Conservation (phyloP, 2,329 filamentous ascomycete species). For the Monosporascus sp. region DNA sequence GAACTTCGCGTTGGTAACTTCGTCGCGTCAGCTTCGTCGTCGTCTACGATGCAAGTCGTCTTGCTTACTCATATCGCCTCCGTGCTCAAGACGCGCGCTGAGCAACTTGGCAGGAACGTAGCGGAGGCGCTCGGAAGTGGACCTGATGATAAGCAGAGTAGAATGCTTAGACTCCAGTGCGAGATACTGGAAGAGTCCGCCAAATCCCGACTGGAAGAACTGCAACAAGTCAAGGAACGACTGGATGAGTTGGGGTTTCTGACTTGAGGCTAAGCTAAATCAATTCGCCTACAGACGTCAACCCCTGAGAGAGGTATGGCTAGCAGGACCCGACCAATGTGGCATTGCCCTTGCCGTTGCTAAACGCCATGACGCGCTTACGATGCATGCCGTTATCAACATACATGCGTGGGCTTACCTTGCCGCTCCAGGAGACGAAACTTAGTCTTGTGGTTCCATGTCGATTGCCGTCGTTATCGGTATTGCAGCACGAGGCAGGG, state of each 20-base stretch:
- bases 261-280: slow-evolving; percentile 1
- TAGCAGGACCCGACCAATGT: too few relatives aligned
- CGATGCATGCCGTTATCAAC: too few relatives aligned
- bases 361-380: too few relatives aligned
- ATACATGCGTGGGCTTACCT: too few relatives aligned
- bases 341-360: too few relatives aligned
- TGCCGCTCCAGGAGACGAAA: too few relatives aligned
- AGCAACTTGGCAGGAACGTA: slow-evolving; percentile 9
- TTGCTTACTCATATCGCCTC: slow-evolving; percentile 18
- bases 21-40: slow-evolving; percentile 16
- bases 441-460: too few relatives aligned
- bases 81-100: slow-evolving; percentile 12
- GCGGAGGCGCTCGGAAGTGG: background rate
- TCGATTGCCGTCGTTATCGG: too few relatives aligned
- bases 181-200: slow-evolving; percentile 18
- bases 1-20: slow-evolving; percentile 35
- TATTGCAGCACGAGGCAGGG: too few relatives aligned
- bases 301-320: background rate
- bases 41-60: slow-evolving; percentile 20
- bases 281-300: background rate
- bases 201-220: slow-evolving; percentile 9
- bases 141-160: slow-evolving; percentile 7
- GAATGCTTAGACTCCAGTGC: slow-evolving; percentile 18
- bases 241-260: slow-evolving; percentile 11
- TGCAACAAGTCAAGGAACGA: slow-evolving; percentile 13